Evolutionary conservation across 129 eudicot genomes (phyloP).

Genomic region (Pulicaria dysenterica): DNA sequence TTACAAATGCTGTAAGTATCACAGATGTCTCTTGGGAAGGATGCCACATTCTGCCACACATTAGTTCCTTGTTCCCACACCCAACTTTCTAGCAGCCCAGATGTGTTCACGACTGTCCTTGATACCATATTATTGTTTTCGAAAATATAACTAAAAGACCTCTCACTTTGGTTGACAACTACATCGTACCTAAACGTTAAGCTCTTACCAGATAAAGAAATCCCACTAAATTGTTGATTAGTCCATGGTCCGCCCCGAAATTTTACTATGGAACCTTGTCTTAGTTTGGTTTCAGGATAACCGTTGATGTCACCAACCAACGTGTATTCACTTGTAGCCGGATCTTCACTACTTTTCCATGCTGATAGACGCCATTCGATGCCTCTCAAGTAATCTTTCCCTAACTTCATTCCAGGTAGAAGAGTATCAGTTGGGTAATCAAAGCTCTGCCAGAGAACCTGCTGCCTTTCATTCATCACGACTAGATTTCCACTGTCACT

Average conservation of each 20-base stretch:
- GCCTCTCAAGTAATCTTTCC: constrained; percentile 6
- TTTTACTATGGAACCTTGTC: not conserved
- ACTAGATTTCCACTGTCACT: constrained; percentile 23
- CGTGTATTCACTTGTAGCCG: constrained; percentile 14
- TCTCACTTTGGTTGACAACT: constrained; percentile 13
- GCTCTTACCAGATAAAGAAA: constrained; percentile 1
- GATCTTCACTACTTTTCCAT: constrained; percentile 29
- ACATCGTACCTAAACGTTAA: constrained; percentile 6
- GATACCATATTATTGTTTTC: not conserved
- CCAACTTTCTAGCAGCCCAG: constrained; percentile 16
- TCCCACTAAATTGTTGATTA: constrained; percentile 20
- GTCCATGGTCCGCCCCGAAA: constrained; percentile 34
- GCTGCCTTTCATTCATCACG: not conserved
- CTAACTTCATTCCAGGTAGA: constrained; percentile 31
- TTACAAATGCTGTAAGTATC: constrained; percentile 42
- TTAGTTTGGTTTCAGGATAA: constrained; percentile 31
- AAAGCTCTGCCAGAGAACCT: constrained; percentile 23
- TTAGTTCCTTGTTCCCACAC: constrained; percentile 32
- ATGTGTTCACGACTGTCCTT: constrained; percentile 22
- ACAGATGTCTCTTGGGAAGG: constrained; percentile 41
- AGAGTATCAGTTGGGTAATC: constrained; percentile 34
- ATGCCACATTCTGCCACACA: constrained; percentile 36
- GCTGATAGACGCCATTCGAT: constrained; percentile 26
- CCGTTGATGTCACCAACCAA: not conserved
- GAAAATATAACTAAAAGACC: constrained; percentile 28